Evolutionary conservation across 495 filamentous ascomycete genomes (phyloP).

Genomic region (Cairneyella variabilis): DNA sequence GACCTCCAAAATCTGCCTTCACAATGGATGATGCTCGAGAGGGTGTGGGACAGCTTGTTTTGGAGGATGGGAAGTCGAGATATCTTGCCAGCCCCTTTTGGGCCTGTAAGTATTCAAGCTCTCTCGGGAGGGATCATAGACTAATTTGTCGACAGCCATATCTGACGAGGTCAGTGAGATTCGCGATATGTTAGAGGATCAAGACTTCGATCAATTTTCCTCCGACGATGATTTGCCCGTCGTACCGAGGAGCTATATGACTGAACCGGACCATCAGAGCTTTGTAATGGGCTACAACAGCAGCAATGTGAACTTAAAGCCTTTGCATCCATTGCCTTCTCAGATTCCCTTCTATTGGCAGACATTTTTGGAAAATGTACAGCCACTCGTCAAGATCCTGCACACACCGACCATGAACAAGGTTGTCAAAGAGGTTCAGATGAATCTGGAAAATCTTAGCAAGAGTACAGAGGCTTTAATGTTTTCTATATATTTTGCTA

Average conservation of each 20-base stretch:
- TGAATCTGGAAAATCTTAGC: slow-evolving; percentile 51
- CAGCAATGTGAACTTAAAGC: slow-evolving; percentile 39
- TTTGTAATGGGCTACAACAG: slow-evolving; percentile 70
- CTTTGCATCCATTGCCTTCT: slow-evolving; percentile 50
- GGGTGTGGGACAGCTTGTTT: slow-evolving; percentile 75
- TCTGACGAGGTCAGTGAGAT: slow-evolving; percentile 67
- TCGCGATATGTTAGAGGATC: slow-evolving; percentile 34
- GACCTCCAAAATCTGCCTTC: slow-evolving; percentile 25
- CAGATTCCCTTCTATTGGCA: slow-evolving; percentile 67
- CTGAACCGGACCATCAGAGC: slow-evolving; percentile 56
- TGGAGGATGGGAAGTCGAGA: slow-evolving; percentile 75
- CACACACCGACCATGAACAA: slow-evolving; percentile 52
- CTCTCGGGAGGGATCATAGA: too few species aligned
- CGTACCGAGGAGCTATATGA: slow-evolving; percentile 36
- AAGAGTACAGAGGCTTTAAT: slow-evolving; percentile 66
- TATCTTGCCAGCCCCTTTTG: slow-evolving; percentile 90
- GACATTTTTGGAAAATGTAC: slow-evolving; percentile 65
- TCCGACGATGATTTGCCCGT: slow-evolving; percentile 52
- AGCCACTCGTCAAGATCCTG: slow-evolving; percentile 65
- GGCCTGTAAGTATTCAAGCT: too few species aligned
- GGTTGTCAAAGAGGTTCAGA: slow-evolving; percentile 37
- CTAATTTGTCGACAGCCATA: too few species aligned
- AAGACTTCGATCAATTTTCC: slow-evolving; percentile 32
- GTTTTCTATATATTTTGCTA: slow-evolving; percentile 76
- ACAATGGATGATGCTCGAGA: slow-evolving; percentile 43